Evolutionary conservation across 345 rosid genomes (phyloP), one percentile per base, ranked within the genome.

Genomic region (Clausena lansium): DNA sequence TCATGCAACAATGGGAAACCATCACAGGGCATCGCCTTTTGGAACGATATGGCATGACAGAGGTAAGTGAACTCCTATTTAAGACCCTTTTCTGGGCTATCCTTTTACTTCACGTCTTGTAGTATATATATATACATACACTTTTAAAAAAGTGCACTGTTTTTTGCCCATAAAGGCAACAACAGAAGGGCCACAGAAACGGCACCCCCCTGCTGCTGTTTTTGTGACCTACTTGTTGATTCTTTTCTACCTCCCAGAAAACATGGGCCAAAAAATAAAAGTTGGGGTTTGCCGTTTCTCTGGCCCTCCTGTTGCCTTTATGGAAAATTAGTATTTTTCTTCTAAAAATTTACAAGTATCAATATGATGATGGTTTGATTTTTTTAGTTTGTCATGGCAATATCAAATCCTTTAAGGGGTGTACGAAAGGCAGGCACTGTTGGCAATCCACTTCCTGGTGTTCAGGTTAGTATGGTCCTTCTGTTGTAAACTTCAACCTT

Each of bases 21-120:
- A 94, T 96, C 83, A 96, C 99, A 25, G 97, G 97, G 38, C 98
- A 96, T 70, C 89, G 95, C 73, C 98, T 96, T 74, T 82, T 96
- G 87, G 99, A 96, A 85, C 89, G 99, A 81, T 96, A 94, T 76
- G 99, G 99, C 76, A 96, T 96, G 99, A 94, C 99, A 50, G 99
- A 96, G 89, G 99, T 88, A 75, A 84, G 85, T 76, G 64, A 36
- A 63, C 27, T 80, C 47, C 32, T 32, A 47, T 79, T 72, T 32
- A 76, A 54, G 11, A 60, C 28, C 67, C 33, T 35, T 55, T 36
- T 58, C 10, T 50, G 28, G 24, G 7, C 19, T 30, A 13, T 73
- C 35, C 69, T 33, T 68, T 76, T 76, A 64, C 70, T 72, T 75
- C 70, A 55, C 33, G 47, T 52, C 57, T 38, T 41, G 0, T 69